Base-by-base conservation (phyloP, 2,329 filamentous ascomycete species). In the Pestalotiopsis sp. region DNA sequence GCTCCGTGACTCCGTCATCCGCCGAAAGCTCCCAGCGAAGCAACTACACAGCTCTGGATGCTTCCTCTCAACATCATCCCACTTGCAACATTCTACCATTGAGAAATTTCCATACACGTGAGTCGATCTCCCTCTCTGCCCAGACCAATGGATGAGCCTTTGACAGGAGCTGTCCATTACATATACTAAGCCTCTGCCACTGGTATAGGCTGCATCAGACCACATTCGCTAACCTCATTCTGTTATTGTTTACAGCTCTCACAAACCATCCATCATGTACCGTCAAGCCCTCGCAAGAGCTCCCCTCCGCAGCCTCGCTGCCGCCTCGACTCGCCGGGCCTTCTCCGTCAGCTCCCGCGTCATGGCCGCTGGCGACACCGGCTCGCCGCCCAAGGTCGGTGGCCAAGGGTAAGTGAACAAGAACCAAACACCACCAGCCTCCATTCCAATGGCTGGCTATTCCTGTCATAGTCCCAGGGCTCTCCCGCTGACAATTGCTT, bases 301-400 rank as follows among this genome's bases (percentile, higher is more conserved):
- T 75, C 84, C 85, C 72, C 78, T 84, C 74, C 79, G 85, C 77
- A 84, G 86, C 78, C 85, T 89, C 76, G 83, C 87, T 74, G 83
- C 85, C 75, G 76, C 83, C 71, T 75, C 83, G 71, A 77, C 82
- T 71, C 80, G 78, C 78, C 85, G 86, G 72, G 86, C 89, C 74
- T 92, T 94, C 83, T 86, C 90, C 71, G 89, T 86, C 72, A 87
- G 90, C 69, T 80, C 85, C 73, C 85, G 88, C 78, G 86, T 81
- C 78, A 92, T 93, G 89, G 83, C 80, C 70, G 91, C 87, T 74
- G 93, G 92, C 72, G 92, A 94, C 79, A 91, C 89, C 72, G 92
- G 92, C 69, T 81, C 87, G 68, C 86, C 86, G 71, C 85, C 83
- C 75, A 86, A 83, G 80, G 81, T 81, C 12, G 86, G 86, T 70